These are phyloP conservation scores for Lachnellula suecica DNA, from an alignment of 2,329 filamentous ascomycete genomes.

Conservation along the genomic window DNA sequence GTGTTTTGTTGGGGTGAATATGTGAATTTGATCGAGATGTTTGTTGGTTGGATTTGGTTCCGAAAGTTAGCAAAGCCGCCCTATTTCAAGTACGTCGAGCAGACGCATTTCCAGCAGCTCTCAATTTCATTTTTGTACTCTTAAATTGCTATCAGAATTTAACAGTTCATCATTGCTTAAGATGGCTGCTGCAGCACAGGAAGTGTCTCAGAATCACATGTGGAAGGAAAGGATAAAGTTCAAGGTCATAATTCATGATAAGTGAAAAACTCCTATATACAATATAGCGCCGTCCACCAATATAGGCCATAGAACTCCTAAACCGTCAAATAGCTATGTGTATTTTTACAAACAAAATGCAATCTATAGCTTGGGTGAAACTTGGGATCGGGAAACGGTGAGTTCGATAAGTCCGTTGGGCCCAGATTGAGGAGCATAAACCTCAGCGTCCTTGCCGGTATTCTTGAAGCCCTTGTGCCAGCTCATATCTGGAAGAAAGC, in stretches of 20 bases:
- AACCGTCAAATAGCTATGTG: constrained; percentile 1
- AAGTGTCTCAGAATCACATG: background rate
- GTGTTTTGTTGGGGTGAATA: no score
- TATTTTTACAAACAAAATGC: background rate
- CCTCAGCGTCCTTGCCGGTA: constrained; percentile 91
- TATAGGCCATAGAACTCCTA: constrained; percentile 1
- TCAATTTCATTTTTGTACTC: no score
- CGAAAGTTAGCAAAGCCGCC: no score
- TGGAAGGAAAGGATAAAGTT: background rate
- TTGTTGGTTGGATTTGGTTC: no score
- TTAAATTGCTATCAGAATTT: background rate
- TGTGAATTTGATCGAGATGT: no score
- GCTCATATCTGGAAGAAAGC: constrained; percentile 68
- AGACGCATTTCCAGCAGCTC: no score
- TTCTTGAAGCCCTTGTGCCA: constrained; percentile 98
- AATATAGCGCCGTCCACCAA: constrained; percentile 4
- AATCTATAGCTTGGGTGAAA: constrained; percentile 26
- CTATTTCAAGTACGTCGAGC: no score
- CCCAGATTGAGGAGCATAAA: constrained; percentile 88
- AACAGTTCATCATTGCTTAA: background rate
- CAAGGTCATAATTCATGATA: background rate
- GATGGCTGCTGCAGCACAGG: background rate
- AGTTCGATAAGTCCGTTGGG: constrained; percentile 97
- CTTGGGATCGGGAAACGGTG: constrained; percentile 64
- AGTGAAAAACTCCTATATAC: constrained; percentile 12